Base-by-base conservation (phyloP, 2,329 filamentous ascomycete species). In the Pyricularia pennisetigena region DNA sequence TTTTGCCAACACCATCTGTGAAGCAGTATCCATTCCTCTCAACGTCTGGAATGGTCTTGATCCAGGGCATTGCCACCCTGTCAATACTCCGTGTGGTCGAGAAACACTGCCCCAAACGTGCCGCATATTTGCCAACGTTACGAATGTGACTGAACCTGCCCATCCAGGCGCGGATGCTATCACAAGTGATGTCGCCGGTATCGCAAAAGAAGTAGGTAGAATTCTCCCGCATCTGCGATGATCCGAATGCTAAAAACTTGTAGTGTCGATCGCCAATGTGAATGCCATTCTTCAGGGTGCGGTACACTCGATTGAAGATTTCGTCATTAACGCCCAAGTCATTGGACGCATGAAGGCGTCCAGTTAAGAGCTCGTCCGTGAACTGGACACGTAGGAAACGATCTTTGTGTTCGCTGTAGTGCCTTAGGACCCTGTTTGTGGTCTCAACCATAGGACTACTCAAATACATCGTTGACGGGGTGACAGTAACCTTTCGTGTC, bases 121-220 rank as follows among this genome's bases (percentile, higher is more conserved):
- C 93, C 65, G 93, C 91, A 75, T 94, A 92, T 74, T 97, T 97
- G 32, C 94, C 94, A n/a, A 97, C 86, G 29, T 90, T 86, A 68
- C 84, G 87, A 76, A 97, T 97, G 70, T 93, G 86, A 16, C 82
- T 83, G 73, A 99, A 97, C 16, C 90, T 81, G 0, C 95, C 95
- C 90, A 98, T 97, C 87, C 91, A 94, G 35, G 82, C 77, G 4
- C 94, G 90, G 69, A 99, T 97, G 66, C 89, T 83, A 23, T 90
- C 85, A 67, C 92, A 92, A 1, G 87, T 90, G 8, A 91, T 75
- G 68, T 86, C 81, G 0, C 86, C 80, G 0, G 87, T 88, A 0
- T 91, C 86, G 4, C 92, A 90, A 76, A 98, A 98, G 78, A 99
- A 97, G 75, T 95, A 98, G 0, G 92, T 94, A 0, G 94, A 91